phyloP scores from a whole-genome alignment of 345 rosid species.

The Arabidopsis thaliana region TAIR10.1 NC_003071.7:14596001-14596500 shows the following conservation, averaged over 20 bases:
- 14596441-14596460: slow-evolving; percentile 15
- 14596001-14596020: slow-evolving; percentile 16
- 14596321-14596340: not conserved
- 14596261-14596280: not conserved
- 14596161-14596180: not conserved
- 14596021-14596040: slow-evolving; percentile 44
- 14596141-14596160: not conserved
- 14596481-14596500: slow-evolving; percentile 38
- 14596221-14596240: not conserved
- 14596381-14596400: slow-evolving; percentile 34
- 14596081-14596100: no score
- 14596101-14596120: not conserved
- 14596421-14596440: slow-evolving; percentile 19
- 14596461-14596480: slow-evolving; percentile 41
- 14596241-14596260: not conserved
- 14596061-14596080: slow-evolving; percentile 1
- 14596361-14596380: slow-evolving; percentile 20
- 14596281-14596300: not conserved
- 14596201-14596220: not conserved
- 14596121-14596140: not conserved
- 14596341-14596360: slow-evolving; percentile 13
- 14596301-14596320: not conserved
- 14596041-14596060: slow-evolving; percentile 26
- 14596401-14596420: slow-evolving; percentile 37
- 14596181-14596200: not conserved